Evolutionary conservation across 2,329 filamentous ascomycete genomes (phyloP).

Genomic region (Acarospora socialis): DNA sequence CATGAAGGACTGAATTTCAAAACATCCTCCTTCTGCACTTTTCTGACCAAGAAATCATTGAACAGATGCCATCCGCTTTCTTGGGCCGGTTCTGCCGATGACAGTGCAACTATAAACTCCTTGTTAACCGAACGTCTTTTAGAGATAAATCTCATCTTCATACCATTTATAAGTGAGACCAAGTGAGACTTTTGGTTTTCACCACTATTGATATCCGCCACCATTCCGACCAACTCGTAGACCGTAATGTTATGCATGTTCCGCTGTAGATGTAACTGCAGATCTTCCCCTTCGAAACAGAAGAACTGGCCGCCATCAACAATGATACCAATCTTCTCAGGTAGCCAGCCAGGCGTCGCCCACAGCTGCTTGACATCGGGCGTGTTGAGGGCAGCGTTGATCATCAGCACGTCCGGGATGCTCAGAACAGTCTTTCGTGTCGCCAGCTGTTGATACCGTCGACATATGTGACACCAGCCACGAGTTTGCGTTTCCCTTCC

Average conservation of each 20-base stretch:
- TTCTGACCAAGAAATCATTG: constrained; percentile 87
- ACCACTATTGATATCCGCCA: constrained; percentile 76
- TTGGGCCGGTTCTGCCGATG: constrained; percentile 42
- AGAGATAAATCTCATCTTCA: no score
- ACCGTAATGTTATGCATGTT: constrained; percentile 70
- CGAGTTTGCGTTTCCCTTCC: constrained; percentile 78
- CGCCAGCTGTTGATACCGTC: constrained; percentile 74
- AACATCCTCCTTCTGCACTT: constrained; percentile 67
- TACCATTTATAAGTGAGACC: constrained; percentile 79
- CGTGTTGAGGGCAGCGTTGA: constrained; percentile 65
- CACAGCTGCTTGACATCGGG: constrained; percentile 67
- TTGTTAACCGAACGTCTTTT: constrained; percentile 11
- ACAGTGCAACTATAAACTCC: constrained; percentile 44
- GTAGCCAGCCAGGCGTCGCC: constrained; percentile 81
- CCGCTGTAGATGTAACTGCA: constrained; percentile 60
- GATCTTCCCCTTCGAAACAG: constrained; percentile 85
- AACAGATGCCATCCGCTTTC: constrained; percentile 84
- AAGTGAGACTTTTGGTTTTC: constrained; percentile 80
- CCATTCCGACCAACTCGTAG: constrained; percentile 82
- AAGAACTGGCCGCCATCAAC: constrained; percentile 84
- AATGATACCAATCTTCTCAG: constrained; percentile 85
- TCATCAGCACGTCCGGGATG: constrained; percentile 71
- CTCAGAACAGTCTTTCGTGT: constrained; percentile 73
- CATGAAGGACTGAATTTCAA: constrained; percentile 78
- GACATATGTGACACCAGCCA: constrained; percentile 87